Conservation (phyloP, 2,329 filamentous ascomycete species). For the Cercospora brassicicola region DNA sequence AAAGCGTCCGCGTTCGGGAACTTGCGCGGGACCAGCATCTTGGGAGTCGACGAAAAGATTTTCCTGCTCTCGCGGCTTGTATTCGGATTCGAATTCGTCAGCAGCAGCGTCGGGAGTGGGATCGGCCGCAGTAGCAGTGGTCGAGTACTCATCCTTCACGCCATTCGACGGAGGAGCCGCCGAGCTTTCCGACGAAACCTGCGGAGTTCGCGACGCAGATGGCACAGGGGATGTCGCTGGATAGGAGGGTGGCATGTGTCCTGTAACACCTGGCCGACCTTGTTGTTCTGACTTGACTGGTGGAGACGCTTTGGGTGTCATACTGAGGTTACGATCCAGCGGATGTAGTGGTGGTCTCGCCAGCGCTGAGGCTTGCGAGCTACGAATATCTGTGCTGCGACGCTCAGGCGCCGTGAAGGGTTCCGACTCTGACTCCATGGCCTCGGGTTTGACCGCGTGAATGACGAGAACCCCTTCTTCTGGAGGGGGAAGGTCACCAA, state of each 20-base stretch:
- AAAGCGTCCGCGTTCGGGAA: slow-evolving; percentile 19
- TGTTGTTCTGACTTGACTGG: slow-evolving; percentile 4
- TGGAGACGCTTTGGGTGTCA: background rate
- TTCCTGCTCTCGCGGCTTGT: slow-evolving; percentile 19
- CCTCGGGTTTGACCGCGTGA: background rate
- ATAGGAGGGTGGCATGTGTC: background rate
- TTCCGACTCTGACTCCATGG: background rate
- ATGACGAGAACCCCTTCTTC: background rate
- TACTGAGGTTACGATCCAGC: slow-evolving; percentile 18
- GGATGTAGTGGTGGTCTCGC: slow-evolving; percentile 20
- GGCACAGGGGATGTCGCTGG: background rate
- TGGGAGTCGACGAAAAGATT: slow-evolving; percentile 21
- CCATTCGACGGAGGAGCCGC: background rate
- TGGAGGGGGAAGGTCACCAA: slow-evolving; percentile 6
- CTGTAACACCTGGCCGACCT: background rate
- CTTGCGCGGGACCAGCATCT: background rate
- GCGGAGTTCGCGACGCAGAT: background rate
- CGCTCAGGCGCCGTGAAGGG: background rate
- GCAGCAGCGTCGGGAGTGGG: background rate
- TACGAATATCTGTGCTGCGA: background rate
- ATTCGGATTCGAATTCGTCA: slow-evolving; percentile 13
- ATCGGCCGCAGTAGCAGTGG: background rate
- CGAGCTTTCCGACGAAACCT: background rate
- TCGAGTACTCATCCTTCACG: background rate
- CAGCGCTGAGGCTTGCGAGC: slow-evolving; percentile 13